Conservation (phyloP, 2,329 filamentous ascomycete species). For the Stenocarpella maydis region DNA sequence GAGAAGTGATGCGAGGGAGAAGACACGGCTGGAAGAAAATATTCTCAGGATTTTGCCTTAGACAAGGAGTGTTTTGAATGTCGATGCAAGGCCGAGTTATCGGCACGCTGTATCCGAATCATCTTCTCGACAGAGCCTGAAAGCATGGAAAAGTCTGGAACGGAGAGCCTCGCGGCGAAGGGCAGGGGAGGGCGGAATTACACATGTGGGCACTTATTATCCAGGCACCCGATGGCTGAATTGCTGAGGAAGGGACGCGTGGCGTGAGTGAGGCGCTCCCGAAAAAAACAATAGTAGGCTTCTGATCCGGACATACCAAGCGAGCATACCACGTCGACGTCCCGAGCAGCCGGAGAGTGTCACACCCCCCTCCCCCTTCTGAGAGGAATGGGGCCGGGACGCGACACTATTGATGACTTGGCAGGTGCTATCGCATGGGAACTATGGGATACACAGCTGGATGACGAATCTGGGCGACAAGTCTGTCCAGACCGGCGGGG, state of each 20-base stretch:
- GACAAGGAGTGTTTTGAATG: background rate
- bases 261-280: background rate
- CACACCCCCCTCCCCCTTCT: too few relatives aligned
- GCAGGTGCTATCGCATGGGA: background rate
- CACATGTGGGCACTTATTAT: background rate
- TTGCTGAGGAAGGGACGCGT: slow-evolving; percentile 1
- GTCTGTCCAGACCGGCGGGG: slow-evolving; percentile 4
- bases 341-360: slow-evolving; percentile 6
- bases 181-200: background rate
- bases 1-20: background rate
- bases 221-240: slow-evolving; percentile 6
- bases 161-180: background rate
- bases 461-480: background rate
- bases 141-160: slow-evolving; percentile 8
- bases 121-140: background rate
- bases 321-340: slow-evolving; percentile 12
- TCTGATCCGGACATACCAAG: slow-evolving; percentile 2
- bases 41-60: background rate
- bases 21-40: background rate
- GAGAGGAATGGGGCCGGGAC: background rate
- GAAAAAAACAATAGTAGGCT: background rate
- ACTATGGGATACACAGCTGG: background rate
- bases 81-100: background rate
- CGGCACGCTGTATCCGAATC: background rate
- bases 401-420: slow-evolving; percentile 14